Conservation (phyloP, 345 rosid species). For the Eucalyptus tenuipes region DNA sequence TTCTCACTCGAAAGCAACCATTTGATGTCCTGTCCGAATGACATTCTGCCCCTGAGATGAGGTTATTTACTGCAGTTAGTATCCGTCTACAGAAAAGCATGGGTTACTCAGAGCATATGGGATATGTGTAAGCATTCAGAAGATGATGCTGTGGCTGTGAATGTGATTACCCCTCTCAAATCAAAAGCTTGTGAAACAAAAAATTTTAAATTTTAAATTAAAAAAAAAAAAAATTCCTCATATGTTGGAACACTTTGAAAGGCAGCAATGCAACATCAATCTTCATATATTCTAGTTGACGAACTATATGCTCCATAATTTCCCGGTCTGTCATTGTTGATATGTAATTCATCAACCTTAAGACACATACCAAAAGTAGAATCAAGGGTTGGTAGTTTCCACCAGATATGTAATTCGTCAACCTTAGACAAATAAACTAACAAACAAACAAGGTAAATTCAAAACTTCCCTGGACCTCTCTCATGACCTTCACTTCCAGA, state of each 20-base stretch:
- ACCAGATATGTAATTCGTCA: neutral
- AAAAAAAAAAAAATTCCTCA: neutral
- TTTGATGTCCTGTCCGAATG: slow-evolving; percentile 17
- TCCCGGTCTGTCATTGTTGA: neutral
- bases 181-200: neutral
- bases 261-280: neutral
- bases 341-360: neutral
- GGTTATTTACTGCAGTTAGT: neutral
- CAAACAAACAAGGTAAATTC: neutral
- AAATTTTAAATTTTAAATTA: neutral
- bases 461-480: neutral
- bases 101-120: neutral
- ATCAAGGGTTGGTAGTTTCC: neutral
- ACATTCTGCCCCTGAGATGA: slow-evolving; percentile 41
- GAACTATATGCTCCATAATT: neutral
- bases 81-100: neutral
- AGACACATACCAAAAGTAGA: neutral
- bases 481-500: neutral
- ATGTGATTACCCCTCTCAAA: neutral
- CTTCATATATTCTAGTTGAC: neutral
- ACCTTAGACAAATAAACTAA: neutral
- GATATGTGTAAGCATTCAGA: neutral
- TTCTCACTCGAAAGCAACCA: slow-evolving; percentile 56
- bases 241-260: neutral
- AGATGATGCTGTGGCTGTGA: neutral